Base-by-base conservation (phyloP, 148 eudicot species). In the Rhododendron vialii region DNA sequence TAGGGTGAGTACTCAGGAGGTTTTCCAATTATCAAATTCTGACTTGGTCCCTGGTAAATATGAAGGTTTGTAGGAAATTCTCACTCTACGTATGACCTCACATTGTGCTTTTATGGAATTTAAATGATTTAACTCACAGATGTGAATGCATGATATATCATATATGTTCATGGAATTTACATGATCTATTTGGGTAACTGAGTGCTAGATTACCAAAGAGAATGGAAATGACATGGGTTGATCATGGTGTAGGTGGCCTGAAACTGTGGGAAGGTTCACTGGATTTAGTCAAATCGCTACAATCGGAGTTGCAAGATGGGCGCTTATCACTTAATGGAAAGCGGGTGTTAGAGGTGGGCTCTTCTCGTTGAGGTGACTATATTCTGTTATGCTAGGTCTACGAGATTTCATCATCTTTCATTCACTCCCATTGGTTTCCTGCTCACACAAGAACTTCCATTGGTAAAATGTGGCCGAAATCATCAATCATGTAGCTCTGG, bases 221-320 rank as follows among this genome's bases (percentile, higher is more conserved):
- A 67, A 67, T 26, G 73, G 35, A 67, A 28, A 67, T 67, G 73
- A 81, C 26, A 6, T 82, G 57, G 57, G 50, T 24, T 51, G 33
- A 45, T 65, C 86, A 86, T 90, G 88, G 61, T 73, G 65, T 80
- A 96, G 99, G 99, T 26, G 98, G 99, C 61, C 88, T 97, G 76
- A 95, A 97, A 89, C 88, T 97, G 26, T 97, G 99, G 99, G 99
- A 97, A 91, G 98, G 98, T 13, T 95, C 99, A 24, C 93, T 93
- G 74, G 99, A 97, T 91, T 88, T 97, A 86, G 93, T 97, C 47
- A 93, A 92, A 90, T 81, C 94, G 83, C 92, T 97, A n/a, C 85
- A 90, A 82, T 90, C 94, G 3, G 98, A 97, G 87, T 78, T 92
- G 73, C 89, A 93, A 84, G 88, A 89, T 81, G 94, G 91, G 83